Evolutionary conservation across 1,139 yeast species (phyloP), one percentile per base, ranked within the genome.

Genomic region (Petasospora rhodanensis): DNA sequence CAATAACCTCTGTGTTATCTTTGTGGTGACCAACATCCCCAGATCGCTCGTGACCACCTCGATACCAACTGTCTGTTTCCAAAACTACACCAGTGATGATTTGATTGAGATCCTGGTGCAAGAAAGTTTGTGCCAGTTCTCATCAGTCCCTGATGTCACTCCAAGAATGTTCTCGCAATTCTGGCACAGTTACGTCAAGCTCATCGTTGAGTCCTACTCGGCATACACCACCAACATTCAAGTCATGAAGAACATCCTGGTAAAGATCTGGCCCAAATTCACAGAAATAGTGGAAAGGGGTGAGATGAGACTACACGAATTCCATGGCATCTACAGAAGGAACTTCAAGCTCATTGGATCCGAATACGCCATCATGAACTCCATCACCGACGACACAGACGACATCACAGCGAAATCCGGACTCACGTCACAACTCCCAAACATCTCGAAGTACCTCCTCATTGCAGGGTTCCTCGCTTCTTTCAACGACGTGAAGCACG

Each of bases 391-490:
- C 2, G 33, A 34, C 4, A 24, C 22, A 2, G 34, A 31, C 11
- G 27, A 27, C n/a, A n/a, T n/a, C n/a, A n/a, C n/a, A 4, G 21
- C 28, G 11, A 24, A 35, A 14, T 35, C 24, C 1, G 16, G 24
- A 3, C 10, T 31, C n/a, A 35, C 39, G 5, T 76, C 84, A 0
- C 53, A 61, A 14, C 68, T 71, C 39, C 78, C 85, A 0, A 51
- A 56, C 10, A 67, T 70, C 36, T 70, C 84, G n/a, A 78, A 78
- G 50, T 77, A 64, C 47, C 59, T 81, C 4, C 56, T 82, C 16
- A 65, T 81, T 32, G 84, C 89, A 1, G 76, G 85, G 0, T 82
- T 78, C 47, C 60, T 82, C 35, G 87, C 89, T 0, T 79, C 89
- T 1, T 78, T 69, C 49, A 73, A 74, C 32, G 76, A 76, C 6